phyloP scores from a whole-genome alignment of 306 rosid genomes.

The Lathyrus tuberosus region DNA sequence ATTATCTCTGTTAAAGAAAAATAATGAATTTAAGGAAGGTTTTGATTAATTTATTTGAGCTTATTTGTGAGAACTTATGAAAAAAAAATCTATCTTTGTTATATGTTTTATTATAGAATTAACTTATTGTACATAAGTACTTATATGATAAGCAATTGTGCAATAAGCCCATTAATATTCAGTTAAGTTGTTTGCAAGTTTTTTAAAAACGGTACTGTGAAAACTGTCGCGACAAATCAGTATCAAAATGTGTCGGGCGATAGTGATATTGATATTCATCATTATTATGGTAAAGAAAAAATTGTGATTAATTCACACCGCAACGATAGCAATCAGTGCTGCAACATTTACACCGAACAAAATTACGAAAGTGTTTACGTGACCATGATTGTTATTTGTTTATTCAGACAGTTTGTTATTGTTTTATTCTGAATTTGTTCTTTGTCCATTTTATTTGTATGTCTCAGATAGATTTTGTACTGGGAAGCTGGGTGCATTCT shows the following conservation, averaged over 20 bases:
- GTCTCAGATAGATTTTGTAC: conserved; percentile 70
- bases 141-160: not conserved
- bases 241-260: too few species aligned
- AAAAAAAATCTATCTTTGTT: not conserved
- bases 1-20: not conserved
- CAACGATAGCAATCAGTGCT: too few species aligned
- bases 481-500: conserved; percentile 85
- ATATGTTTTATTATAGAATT: not conserved
- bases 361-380: too few species aligned
- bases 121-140: not conserved
- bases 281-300: too few species aligned
- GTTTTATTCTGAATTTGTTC: conserved; percentile 12
- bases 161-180: not conserved
- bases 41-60: not conserved
- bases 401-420: not conserved
- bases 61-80: not conserved
- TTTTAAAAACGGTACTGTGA: too few species aligned
- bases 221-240: too few species aligned
- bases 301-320: too few species aligned
- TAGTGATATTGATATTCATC: too few species aligned
- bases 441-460: not conserved
- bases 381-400: not conserved
- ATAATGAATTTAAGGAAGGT: not conserved
- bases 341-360: too few species aligned
- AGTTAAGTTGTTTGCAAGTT: too few species aligned